phyloP scores from a whole-genome alignment of 225 moss, liverwort and hornwort genomes.

The Antitrichia curtipendula region DNA sequence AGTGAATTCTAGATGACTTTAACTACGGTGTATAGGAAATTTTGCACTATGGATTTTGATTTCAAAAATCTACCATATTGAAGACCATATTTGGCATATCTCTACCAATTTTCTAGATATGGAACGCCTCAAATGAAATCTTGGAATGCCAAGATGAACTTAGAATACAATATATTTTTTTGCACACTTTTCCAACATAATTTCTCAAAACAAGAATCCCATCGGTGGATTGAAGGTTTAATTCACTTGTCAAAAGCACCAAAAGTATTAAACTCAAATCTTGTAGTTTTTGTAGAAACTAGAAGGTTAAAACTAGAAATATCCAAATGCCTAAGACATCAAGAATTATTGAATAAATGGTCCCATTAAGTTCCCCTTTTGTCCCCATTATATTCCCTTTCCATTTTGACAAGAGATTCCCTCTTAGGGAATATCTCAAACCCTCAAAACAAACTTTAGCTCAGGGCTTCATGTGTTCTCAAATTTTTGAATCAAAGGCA shows the following conservation, averaged over 20 bases:
- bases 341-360: neutral
- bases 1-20: neutral
- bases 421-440: neutral
- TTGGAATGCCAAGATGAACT: fast-evolving
- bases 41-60: neutral
- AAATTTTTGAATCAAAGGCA: neutral
- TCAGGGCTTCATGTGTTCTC: neutral
- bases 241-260: neutral
- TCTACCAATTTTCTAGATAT: neutral
- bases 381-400: neutral
- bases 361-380: neutral
- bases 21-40: fast-evolving
- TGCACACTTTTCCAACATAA: neutral
- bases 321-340: neutral
- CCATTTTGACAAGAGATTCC: neutral
- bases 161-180: neutral
- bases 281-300: neutral
- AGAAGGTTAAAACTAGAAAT: neutral
- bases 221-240: neutral
- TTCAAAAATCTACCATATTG: neutral
- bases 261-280: neutral
- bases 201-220: neutral
- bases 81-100: neutral
- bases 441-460: neutral
- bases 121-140: neutral